phyloP scores from a whole-genome alignment of 2,329 filamentous ascomycete genomes.

The Xylariaceae sp. region DNA sequence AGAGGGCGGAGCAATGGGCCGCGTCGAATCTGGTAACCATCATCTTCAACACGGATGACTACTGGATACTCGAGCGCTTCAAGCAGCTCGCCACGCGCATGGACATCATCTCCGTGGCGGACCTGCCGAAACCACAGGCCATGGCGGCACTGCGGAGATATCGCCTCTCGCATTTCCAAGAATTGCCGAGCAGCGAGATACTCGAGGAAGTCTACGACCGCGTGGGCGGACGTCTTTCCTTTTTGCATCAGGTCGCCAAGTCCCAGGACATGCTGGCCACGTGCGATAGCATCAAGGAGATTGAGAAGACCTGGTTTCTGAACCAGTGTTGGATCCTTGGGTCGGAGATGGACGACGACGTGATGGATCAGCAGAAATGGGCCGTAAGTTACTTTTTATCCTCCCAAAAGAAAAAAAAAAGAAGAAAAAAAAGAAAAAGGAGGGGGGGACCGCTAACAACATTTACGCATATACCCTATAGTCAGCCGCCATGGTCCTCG shows the following conservation, averaged over 20 bases:
- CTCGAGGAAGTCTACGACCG: conserved; percentile 77
- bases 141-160: conserved; percentile 73
- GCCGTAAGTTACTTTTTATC: conserved; percentile 54
- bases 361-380: conserved; percentile 97
- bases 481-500: conserved; percentile 90
- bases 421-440: no score
- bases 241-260: conserved; percentile 85
- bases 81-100: conserved; percentile 91
- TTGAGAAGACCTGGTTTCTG: conserved; percentile 72
- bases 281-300: conserved; percentile 65
- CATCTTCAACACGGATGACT: conserved; percentile 95
- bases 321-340: conserved; percentile 76
- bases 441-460: neutral
- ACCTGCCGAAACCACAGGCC: conserved; percentile 74
- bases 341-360: conserved; percentile 83
- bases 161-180: conserved; percentile 68
- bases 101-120: conserved; percentile 82
- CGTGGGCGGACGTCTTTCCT: conserved; percentile 83
- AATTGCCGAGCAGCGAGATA: conserved; percentile 48
- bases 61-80: conserved; percentile 94
- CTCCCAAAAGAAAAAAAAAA: neutral
- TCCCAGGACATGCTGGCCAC: conserved; percentile 71
- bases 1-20: conserved; percentile 94
- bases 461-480: conserved; percentile 31
- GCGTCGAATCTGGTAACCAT: conserved; percentile 84